A percentile compares a stretch with the other conserved stretches of the same genome.
These are phyloP conservation scores for Craspedostauros australis DNA, from an alignment of 108 stramenopile genomes.

Conservation along the genomic window DNA sequence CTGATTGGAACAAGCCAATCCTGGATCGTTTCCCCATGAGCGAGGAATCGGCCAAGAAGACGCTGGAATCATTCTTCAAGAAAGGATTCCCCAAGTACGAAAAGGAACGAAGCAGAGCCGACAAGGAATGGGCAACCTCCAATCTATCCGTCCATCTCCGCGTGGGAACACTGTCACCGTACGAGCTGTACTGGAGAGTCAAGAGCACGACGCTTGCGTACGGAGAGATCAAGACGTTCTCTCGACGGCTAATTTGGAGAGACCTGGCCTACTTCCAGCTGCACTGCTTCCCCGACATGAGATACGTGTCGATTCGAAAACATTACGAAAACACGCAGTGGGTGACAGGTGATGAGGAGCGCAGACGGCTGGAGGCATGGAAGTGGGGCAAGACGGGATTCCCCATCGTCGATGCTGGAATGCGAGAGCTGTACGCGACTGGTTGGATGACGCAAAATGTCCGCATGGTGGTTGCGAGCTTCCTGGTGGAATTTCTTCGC, in stretches of 20 bases:
- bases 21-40: constrained; percentile 27
- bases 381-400: constrained; percentile 65
- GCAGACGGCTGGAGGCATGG: constrained; percentile 44
- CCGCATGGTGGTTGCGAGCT: constrained; percentile 40
- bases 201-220: constrained; percentile 23
- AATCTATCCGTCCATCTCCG: constrained; percentile 25
- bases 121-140: constrained; percentile 22
- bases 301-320: constrained; percentile 17
- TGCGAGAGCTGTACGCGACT: constrained; percentile 71
- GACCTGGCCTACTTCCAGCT: constrained; percentile 43
- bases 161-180: constrained; percentile 29
- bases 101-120: constrained; percentile 27
- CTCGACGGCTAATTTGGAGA: constrained; percentile 37
- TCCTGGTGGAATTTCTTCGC: constrained; percentile 34
- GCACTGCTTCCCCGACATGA: constrained; percentile 26
- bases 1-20: constrained; percentile 26
- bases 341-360: constrained; percentile 24
- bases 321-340: constrained; percentile 35
- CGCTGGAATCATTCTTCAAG: constrained; percentile 16
- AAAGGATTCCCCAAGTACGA: constrained; percentile 21
- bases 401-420: constrained; percentile 84
- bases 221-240: constrained; percentile 31
- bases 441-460: constrained; percentile 72
- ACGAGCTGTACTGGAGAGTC: constrained; percentile 28
- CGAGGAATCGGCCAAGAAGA: constrained; percentile 6